Conservation (phyloP, 345 rosid genomes). For the Dipteronia sinensis region DNA sequence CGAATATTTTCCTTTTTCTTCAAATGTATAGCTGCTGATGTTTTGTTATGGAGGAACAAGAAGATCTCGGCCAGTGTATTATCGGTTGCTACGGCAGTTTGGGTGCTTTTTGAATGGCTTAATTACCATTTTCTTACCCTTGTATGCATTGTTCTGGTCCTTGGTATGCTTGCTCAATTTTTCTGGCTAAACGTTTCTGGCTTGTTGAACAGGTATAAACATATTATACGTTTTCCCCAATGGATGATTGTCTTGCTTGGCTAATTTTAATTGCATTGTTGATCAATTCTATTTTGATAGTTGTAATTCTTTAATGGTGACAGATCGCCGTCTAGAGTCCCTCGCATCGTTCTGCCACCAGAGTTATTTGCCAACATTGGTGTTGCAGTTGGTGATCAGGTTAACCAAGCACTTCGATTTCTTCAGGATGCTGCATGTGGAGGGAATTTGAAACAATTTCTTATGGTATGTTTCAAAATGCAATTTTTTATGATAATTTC, state of each 20-base stretch:
- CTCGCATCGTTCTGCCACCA: constrained; percentile 77
- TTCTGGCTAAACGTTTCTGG: constrained; percentile 81
- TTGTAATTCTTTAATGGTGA: constrained; percentile 10
- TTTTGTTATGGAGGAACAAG: constrained; percentile 94
- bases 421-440: constrained; percentile 81
- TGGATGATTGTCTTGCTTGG: not conserved
- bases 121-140: constrained; percentile 81
- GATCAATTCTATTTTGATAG: not conserved
- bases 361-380: constrained; percentile 77
- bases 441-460: constrained; percentile 79
- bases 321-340: constrained; percentile 69
- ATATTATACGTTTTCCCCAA: not conserved
- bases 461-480: constrained; percentile 48
- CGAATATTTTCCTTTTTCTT: constrained; percentile 9
- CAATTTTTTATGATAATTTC: not conserved
- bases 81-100: constrained; percentile 67
- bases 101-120: constrained; percentile 96
- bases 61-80: constrained; percentile 81
- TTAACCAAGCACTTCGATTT: constrained; percentile 61
- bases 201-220: constrained; percentile 57
- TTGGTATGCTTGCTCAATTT: constrained; percentile 86
- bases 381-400: constrained; percentile 57
- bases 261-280: not conserved
- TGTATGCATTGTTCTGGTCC: constrained; percentile 57
- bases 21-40: constrained; percentile 87